These are phyloP conservation scores for Phaeophleospora eucalypticola DNA, from an alignment of 2,329 filamentous ascomycete species.

Conservation along the genomic window DNA sequence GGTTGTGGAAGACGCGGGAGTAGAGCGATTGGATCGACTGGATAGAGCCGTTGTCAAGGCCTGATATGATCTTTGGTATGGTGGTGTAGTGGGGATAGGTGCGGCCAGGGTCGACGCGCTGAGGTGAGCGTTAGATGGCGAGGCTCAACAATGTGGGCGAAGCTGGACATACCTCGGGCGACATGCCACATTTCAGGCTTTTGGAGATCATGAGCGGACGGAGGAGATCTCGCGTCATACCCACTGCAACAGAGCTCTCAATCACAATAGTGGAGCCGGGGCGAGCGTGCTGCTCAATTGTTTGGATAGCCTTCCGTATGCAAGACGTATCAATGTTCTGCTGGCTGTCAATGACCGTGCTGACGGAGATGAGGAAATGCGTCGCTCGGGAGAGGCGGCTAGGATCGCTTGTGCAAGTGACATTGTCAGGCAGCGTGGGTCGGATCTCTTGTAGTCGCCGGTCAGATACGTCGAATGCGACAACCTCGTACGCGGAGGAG, in stretches of 20 bases:
- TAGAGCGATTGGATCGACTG: constrained; percentile 6
- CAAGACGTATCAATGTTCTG: constrained; percentile 6
- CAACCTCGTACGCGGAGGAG: constrained; percentile 2
- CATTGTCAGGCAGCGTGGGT: background rate
- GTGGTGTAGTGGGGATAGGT: constrained; percentile 3
- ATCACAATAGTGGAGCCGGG: constrained; percentile 10
- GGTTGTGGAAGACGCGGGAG: constrained; percentile 5
- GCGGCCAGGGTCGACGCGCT: constrained; percentile 9
- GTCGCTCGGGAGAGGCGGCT: constrained; percentile 1
- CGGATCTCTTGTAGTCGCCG: constrained; percentile 5
- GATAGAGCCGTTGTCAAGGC: constrained; percentile 2
- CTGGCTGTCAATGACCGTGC: constrained; percentile 3
- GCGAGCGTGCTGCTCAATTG: constrained; percentile 4
- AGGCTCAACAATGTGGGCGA: background rate
- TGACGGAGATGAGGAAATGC: constrained; percentile 9
- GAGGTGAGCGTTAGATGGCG: background rate
- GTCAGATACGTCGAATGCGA: constrained; percentile 10
- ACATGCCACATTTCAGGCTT: constrained; percentile 9
- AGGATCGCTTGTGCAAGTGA: constrained; percentile 4
- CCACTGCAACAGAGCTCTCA: constrained; percentile 9
- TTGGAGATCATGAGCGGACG: background rate
- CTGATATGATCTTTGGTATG: constrained; percentile 13
- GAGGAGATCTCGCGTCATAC: constrained; percentile 10
- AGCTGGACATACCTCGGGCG: constrained; percentile 4
- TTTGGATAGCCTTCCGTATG: constrained; percentile 5